Base-by-base conservation (phyloP, 2,329 filamentous ascomycete species). In the Calonectria pseudoturangicola region DNA sequence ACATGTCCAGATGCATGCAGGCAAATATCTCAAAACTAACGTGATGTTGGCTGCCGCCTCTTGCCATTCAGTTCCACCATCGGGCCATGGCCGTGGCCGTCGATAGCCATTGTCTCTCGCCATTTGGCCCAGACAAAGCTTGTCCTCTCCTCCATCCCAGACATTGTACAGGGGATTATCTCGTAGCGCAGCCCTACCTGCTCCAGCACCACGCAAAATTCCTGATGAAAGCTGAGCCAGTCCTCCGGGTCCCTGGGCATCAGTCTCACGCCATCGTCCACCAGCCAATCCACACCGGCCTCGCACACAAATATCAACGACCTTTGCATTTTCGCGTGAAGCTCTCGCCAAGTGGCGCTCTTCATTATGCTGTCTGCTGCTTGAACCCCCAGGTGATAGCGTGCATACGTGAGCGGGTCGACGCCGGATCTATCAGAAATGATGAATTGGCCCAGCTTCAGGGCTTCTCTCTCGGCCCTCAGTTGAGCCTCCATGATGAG, bases 351-450 rank as follows among this genome's bases (percentile, higher is more conserved):
- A 10, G 50, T 51, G 9, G 47, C 2, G 1, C 64, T 50, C 3
- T 16, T 8, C 30, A 60, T 36, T 68, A 86, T 75, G 0, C 70
- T 48, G 2, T 58, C 3, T 0, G 79, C 81, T 1, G 79, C 79
- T 3, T 78, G 79, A 2, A 71, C 47, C 1, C 82, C 79, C 1
- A 82, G 81, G 63, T 83, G 83, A 39, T 77, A 60, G 10, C 72
- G 70, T 0, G 85, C 81, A 66, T 87, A 87, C 7, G 83, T 82
- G n/a, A 87, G 73, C 2, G 85, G 84, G 68, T 87, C 85, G 2
- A 86, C 68, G 2, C 84, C 84, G 1, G 86, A 87, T 9, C 86
- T 82, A 74, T 88, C 86, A 9, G 84, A 85, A 56, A 88, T 83
- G 67, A 85, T 84, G 83, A 83, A 84, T 12, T 36, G 27, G 0